Percentiles rank a stretch among this genome's conserved stretches.
phyloP scores from a whole-genome alignment of 2,329 filamentous ascomycete species.

The Neonectria faginata region DNA sequence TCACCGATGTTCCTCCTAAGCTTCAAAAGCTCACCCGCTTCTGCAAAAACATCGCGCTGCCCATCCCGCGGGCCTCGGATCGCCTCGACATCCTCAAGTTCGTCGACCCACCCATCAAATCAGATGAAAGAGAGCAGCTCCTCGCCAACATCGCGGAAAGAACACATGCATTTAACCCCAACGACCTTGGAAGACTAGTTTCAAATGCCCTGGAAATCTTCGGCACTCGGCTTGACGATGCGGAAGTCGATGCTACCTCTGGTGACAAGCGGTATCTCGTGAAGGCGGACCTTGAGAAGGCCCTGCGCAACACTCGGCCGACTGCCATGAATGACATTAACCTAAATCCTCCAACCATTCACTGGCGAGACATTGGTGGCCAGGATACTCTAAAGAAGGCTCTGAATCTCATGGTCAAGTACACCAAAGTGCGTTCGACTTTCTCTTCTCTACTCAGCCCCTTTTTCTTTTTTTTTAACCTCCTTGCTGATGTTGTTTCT shows the following conservation, averaged over 20 bases:
- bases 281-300: conserved; percentile 69
- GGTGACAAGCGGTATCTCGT: conserved; percentile 48
- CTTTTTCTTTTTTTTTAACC: not conserved
- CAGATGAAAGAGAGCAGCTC: conserved; percentile 62
- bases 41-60: conserved; percentile 75
- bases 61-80: conserved; percentile 78
- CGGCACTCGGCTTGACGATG: conserved; percentile 41
- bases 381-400: conserved; percentile 79
- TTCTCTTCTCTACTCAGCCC: not conserved
- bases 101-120: conserved; percentile 61
- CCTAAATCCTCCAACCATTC: conserved; percentile 85
- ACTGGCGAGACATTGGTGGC: conserved; percentile 90
- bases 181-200: conserved; percentile 77
- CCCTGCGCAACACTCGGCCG: conserved; percentile 77
- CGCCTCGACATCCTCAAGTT: conserved; percentile 80
- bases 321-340: conserved; percentile 92
- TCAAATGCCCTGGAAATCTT: conserved; percentile 47
- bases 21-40: conserved; percentile 76
- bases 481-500: conserved; percentile 23
- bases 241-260: conserved; percentile 24
- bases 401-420: conserved; percentile 63
- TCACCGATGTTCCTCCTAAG: conserved; percentile 76
- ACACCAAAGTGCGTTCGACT: conserved; percentile 48
- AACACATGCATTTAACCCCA: conserved; percentile 88
- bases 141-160: conserved; percentile 74